Evolutionary conservation across 345 rosid genomes (phyloP).

Genomic region (Populus nigra): DNA sequence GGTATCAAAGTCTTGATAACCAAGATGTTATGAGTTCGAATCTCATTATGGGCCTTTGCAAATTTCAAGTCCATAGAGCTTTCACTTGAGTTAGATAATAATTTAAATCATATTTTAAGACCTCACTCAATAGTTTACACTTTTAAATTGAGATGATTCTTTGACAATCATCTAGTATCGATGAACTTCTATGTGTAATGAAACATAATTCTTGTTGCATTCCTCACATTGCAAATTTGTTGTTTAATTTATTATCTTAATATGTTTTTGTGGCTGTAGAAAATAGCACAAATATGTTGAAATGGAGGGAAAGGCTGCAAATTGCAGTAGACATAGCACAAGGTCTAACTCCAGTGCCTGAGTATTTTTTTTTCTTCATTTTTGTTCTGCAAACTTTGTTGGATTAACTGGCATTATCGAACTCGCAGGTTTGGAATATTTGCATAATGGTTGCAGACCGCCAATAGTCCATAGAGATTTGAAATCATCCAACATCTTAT

Average conservation of each 20-base stretch:
- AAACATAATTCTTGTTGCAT: not conserved
- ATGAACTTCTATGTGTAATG: not conserved
- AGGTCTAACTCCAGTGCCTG: not conserved
- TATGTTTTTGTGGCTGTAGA: not conserved
- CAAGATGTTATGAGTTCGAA: too few species aligned
- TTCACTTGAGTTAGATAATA: too few species aligned
- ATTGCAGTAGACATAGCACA: slow-evolving; percentile 13
- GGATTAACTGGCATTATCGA: not conserved
- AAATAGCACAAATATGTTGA: not conserved
- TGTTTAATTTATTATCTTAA: not conserved
- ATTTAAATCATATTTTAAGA: too few species aligned
- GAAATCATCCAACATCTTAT: too few species aligned
- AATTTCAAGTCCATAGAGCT: too few species aligned
- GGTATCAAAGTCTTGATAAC: too few species aligned
- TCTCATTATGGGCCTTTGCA: too few species aligned
- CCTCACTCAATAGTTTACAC: too few species aligned
- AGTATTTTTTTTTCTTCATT: not conserved
- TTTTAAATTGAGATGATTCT: too few species aligned
- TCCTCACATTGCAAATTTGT: too few species aligned
- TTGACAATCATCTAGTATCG: not conserved
- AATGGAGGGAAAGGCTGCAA: not conserved
- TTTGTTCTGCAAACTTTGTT: not conserved
- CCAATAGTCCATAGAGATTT: too few species aligned
- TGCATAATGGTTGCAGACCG: too few species aligned
- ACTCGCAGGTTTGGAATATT: not conserved